Evolutionary conservation across 2,329 filamentous ascomycete species (phyloP), one percentile per base, ranked within the genome.

Genomic region (Botrytis tulipae): DNA sequence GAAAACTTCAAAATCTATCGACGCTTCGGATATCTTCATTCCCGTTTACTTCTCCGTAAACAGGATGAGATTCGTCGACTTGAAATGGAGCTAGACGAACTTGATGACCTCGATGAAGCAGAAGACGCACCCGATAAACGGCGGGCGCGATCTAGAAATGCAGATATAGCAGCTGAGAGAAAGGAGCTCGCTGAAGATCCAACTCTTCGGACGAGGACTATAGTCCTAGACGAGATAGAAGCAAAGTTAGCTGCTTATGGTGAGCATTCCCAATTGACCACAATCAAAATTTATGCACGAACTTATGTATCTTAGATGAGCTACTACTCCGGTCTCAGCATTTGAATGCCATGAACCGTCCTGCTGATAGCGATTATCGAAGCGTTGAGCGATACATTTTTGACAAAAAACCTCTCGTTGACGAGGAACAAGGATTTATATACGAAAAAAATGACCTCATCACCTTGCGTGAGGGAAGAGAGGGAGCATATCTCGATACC

Each of bases 1-100:
- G 81, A 84, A 10, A 79, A 80, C 40, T 85, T 84, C 72, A 82
- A 82, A 77, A 72, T 85, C 3, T 85, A 83, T 74, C 80, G 83
- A 8, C 78, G 83, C 1, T 85, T 84, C 63, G 83, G 83, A 3
- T 83, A 80, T 60, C 75, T 85, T 0, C 82, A 84, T 63, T 77
- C 82, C 0, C 79, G 84, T 1, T 67, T 85, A 0, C 76, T 84
- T 1, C 70, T 79, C 1, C 61, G 73, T 22, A 77, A 75, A 62
- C 78, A 79, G 60, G 76, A 78, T 29, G 69, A 78, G 42, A 59
- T 79, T 25, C 61, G 76, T 18, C 44, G 62, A 22, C 65, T 79
- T 10, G 78, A 79, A 72, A 54, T 62, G 29, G 75, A 77, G 25
- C 62, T 79, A 4, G 76, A 78, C 57, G 20, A 48, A 18, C 46